Conservation (phyloP, 306 rosid species). For the Dicorynia guianensis region DNA sequence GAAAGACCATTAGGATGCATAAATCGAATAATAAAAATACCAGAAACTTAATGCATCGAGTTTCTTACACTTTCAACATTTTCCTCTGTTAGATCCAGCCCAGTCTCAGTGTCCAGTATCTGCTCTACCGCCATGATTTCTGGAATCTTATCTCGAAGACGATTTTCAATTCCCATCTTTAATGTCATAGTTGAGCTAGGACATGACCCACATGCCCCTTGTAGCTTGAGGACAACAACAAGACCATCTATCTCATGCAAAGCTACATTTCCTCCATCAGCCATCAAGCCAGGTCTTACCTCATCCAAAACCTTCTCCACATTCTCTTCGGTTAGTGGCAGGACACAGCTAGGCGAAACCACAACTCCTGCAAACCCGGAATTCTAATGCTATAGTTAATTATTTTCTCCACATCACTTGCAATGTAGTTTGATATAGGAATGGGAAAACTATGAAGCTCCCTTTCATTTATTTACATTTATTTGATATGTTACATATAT, state of each 20-base stretch:
- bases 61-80: slow-evolving; percentile 81
- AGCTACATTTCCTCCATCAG: slow-evolving; percentile 97
- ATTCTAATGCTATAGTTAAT: slow-evolving; percentile 36
- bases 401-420: slow-evolving; percentile 23
- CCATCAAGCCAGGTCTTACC: slow-evolving; percentile 93
- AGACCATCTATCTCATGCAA: slow-evolving; percentile 97
- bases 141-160: slow-evolving; percentile 90
- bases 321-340: slow-evolving; percentile 93
- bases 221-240: slow-evolving; percentile 84
- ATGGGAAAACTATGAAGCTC: neutral
- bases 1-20: slow-evolving; percentile 14
- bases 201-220: slow-evolving; percentile 99
- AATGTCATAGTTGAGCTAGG: slow-evolving; percentile 97
- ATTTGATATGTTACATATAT: no score
- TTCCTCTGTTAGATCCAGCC: slow-evolving; percentile 82
- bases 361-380: slow-evolving; percentile 58
- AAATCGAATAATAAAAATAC: slow-evolving; percentile 33
- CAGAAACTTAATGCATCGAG: slow-evolving; percentile 17
- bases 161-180: slow-evolving; percentile 91
- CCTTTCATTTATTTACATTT: neutral
- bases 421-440: slow-evolving; percentile 23
- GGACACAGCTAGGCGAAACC: slow-evolving; percentile 77
- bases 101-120: slow-evolving; percentile 83
- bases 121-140: slow-evolving; percentile 92
- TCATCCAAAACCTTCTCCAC: slow-evolving; percentile 96